Conservation (phyloP, 768 basidiomycete genomes). For the Asterophora parasitica region DNA sequence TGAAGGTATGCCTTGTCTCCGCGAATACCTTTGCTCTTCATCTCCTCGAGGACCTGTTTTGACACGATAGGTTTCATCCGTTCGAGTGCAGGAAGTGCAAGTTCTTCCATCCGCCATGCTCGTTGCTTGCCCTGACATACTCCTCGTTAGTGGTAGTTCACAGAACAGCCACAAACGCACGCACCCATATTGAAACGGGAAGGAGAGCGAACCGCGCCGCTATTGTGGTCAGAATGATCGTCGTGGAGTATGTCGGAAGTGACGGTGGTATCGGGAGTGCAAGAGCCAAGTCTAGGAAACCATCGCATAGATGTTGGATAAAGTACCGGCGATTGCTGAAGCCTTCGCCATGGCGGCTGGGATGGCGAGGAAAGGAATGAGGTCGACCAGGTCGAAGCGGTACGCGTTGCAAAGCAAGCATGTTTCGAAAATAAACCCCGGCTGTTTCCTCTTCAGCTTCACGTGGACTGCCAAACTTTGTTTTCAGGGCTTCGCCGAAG, state of each 20-base stretch:
- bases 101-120: constrained; percentile 54
- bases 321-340: constrained; percentile 25
- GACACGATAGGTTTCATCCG: constrained; percentile 40
- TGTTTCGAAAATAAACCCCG: constrained; percentile 14
- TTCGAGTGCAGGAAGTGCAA: constrained; percentile 53
- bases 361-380: constrained; percentile 6
- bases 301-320: constrained; percentile 47
- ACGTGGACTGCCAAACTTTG: constrained; percentile 11
- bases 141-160: neutral
- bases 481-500: too few species aligned
- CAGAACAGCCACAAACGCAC: constrained; percentile 16
- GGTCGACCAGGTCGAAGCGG: constrained; percentile 23
- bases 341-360: constrained; percentile 10
- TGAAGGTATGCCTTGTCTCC: constrained; percentile 51
- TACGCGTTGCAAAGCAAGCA: constrained; percentile 29
- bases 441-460: constrained; percentile 9
- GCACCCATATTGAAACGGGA: constrained; percentile 76
- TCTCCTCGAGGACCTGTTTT: constrained; percentile 41
- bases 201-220: constrained; percentile 56
- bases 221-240: constrained; percentile 68
- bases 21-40: constrained; percentile 51
- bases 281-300: constrained; percentile 71
- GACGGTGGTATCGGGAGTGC: constrained; percentile 70
- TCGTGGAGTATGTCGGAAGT: constrained; percentile 66
- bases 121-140: constrained; percentile 53